Conservation (phyloP, 352 stramenopile genomes). For the Pythium monospermum region DNA sequence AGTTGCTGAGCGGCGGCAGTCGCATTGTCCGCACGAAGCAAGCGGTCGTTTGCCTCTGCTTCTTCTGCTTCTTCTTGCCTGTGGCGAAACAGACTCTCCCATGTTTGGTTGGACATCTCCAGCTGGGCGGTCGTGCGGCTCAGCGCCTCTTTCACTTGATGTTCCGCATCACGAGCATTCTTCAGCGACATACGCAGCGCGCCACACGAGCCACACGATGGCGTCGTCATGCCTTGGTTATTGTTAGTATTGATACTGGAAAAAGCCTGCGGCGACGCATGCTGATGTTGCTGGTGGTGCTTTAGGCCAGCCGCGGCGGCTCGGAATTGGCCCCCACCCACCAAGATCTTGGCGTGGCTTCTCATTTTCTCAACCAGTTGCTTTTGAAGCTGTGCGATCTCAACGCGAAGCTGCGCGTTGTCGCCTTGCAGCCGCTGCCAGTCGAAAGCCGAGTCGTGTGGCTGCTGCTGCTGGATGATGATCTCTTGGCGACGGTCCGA, state of each 20-base stretch:
- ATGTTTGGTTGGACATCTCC: too few relatives aligned
- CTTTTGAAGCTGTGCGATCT: conserved; percentile 12
- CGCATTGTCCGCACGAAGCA: too few relatives aligned
- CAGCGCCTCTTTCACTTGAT: conserved; percentile 7
- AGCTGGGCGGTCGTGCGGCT: conserved; percentile 2
- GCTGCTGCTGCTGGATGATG: too few relatives aligned
- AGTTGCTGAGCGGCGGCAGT: too few relatives aligned
- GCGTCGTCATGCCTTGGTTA: neutral
- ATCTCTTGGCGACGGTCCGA: neutral
- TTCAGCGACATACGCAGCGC: conserved; percentile 11
- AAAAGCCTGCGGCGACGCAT: neutral
- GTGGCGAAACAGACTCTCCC: too few relatives aligned
- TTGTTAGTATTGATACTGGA: too few relatives aligned
- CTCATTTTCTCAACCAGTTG: conserved; percentile 21
- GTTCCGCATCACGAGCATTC: conserved; percentile 2
- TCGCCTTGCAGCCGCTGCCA: conserved; percentile 1
- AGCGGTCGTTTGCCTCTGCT: too few relatives aligned
- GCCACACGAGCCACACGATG: conserved; percentile 1
- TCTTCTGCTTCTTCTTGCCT: conserved; percentile 10
- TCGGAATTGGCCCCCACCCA: conserved; percentile 21
- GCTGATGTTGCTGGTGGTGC: neutral
- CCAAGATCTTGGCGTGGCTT: conserved; percentile 12
- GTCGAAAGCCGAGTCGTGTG: too few relatives aligned
- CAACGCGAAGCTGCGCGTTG: conserved; percentile 13
- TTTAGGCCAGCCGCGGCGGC: neutral